These are phyloP conservation scores for Podila minutissima DNA, from an alignment of 192 early-diverging fungal genomes.

Conservation along the genomic window DNA sequence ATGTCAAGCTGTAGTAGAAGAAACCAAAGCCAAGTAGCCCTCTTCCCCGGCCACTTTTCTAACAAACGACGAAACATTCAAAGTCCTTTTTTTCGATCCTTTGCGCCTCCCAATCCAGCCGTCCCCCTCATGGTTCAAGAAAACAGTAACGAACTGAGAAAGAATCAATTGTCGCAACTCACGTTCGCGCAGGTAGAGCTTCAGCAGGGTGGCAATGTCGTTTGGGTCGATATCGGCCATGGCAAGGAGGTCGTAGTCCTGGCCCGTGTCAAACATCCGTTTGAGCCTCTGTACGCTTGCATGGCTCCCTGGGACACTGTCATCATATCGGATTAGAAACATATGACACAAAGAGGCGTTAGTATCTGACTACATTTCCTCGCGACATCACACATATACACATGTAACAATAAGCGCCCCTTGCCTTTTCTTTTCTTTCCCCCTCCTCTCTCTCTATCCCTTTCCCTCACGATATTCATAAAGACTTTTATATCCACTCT, in stretches of 20 bases:
- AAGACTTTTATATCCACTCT: too few species aligned
- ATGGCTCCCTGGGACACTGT: constrained; percentile 43
- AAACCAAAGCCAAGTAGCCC: background rate
- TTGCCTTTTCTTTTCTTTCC: background rate
- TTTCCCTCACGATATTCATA: too few species aligned
- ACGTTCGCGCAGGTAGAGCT: constrained; percentile 70
- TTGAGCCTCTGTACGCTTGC: constrained; percentile 43
- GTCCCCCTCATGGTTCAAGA: background rate
- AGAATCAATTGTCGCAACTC: constrained; percentile 19
- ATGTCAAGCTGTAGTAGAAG: too few species aligned
- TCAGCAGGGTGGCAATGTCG: constrained; percentile 68
- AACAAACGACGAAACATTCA: too few species aligned
- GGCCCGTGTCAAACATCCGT: constrained; percentile 43
- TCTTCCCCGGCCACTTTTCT: too few species aligned
- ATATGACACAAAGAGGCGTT: background rate
- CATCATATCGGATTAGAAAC: background rate
- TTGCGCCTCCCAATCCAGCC: too few species aligned
- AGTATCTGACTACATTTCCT: background rate
- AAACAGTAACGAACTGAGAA: background rate
- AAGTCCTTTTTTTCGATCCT: too few species aligned
- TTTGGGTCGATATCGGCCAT: constrained; percentile 60
- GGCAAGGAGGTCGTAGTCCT: constrained; percentile 36
- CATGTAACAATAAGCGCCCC: background rate
- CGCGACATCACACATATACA: background rate
- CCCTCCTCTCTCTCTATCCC: too few species aligned